Evolutionary conservation across 2,329 filamentous ascomycete species (phyloP).

Genomic region (Phaeophleospora eucalypticola): DNA sequence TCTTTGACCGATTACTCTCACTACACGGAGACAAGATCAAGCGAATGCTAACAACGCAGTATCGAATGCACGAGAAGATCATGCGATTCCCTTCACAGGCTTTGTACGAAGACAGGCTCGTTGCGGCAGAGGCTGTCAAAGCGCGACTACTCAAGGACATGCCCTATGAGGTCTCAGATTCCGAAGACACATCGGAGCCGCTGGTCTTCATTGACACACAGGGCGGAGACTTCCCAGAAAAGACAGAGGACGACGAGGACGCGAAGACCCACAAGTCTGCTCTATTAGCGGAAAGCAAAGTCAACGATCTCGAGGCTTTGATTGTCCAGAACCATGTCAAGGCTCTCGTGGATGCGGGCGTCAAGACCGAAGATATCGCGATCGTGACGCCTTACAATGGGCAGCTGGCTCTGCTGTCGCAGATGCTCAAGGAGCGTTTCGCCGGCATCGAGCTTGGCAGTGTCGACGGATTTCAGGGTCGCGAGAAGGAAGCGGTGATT

Average conservation of each 20-base stretch:
- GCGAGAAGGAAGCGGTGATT: constrained; percentile 93
- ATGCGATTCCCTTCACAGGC: constrained; percentile 91
- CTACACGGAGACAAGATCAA: constrained; percentile 83
- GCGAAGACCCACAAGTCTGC: constrained; percentile 48
- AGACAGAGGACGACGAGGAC: constrained; percentile 69
- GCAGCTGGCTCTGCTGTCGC: constrained; percentile 74
- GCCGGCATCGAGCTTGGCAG: constrained; percentile 90
- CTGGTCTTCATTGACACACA: constrained; percentile 95
- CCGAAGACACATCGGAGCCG: constrained; percentile 82
- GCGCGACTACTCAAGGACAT: constrained; percentile 70
- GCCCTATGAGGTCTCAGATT: constrained; percentile 70
- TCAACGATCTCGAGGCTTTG: constrained; percentile 84
- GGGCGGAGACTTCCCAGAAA: constrained; percentile 71
- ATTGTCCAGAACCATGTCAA: constrained; percentile 75
- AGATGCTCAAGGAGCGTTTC: constrained; percentile 72
- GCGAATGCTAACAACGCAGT: constrained; percentile 92
- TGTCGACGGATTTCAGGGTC: constrained; percentile 93
- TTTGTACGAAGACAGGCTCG: constrained; percentile 75
- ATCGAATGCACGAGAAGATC: constrained; percentile 94
- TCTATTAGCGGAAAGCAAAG: constrained; percentile 72
- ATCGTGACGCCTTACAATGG: constrained; percentile 96
- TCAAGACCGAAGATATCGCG: constrained; percentile 79
- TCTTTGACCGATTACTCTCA: constrained; percentile 83
- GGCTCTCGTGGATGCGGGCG: constrained; percentile 71
- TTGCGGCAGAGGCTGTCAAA: constrained; percentile 77